Evolutionary conservation across 495 filamentous ascomycete species (phyloP), one percentile per base, ranked within the genome.

Genomic region (Bacidia rubella): DNA sequence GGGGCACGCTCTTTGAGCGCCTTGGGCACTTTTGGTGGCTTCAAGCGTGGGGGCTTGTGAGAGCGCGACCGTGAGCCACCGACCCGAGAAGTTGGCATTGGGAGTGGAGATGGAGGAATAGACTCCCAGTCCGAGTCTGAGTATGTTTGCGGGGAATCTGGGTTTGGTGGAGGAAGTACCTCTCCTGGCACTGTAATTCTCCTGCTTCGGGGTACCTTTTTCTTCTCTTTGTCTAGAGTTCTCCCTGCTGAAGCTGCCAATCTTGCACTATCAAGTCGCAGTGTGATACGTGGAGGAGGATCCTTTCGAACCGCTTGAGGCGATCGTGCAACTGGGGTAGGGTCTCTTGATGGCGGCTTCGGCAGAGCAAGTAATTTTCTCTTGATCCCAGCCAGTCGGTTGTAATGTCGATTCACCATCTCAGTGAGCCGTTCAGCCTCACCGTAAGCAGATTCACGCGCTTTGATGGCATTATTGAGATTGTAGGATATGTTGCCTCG

Each of bases 361-460:
- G 78, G 80, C 58, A 96, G 80, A 1, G 79, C 78, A 57, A 88
- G 72, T 12, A 98, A 79, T 68, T 95, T 95, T 49, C 78, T 71
- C 7, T 81, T 79, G 57, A 98, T 95, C 39, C 77, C 82, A 54
- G 73, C 79, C 49, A 87, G 70, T 24, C 88, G 82, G 59, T 78
- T 80, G 61, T 81, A 78, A 65, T 95, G 88, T 45, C 87, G 79
- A 59, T 85, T 77, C 15, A 93, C 76, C 52, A 80, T 76, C 54
- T 94, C 85, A 61, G 80, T 76, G 57, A 96, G 76, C 49, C 90
- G 81, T 60, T 75, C 71, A 7, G 92, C 85, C 65, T 98, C 92
- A 39, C 86, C 89, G 58, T 85, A 80, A 23, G 87, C 70, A 35
- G 82, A 85, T 57, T 85, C 76, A 59, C 88, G 83, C 42, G 83